These are phyloP conservation scores for Triticum turgidum DNA, from an alignment of 176 grass and related monocot species.

Conservation along the genomic window DNA sequence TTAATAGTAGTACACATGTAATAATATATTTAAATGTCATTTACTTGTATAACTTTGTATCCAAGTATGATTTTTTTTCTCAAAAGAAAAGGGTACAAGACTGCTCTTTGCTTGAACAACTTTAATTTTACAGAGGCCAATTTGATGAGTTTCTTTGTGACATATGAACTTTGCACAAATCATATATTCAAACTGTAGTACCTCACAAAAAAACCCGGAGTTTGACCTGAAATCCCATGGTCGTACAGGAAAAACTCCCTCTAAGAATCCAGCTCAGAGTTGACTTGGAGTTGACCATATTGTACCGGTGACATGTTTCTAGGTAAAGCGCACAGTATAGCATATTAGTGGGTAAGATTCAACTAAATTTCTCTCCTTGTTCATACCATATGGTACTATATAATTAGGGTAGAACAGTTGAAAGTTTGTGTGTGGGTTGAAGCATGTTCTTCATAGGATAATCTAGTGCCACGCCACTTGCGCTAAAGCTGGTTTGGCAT, in stretches of 20 bases:
- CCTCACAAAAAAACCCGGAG: neutral
- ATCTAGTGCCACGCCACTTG: constrained; percentile 40
- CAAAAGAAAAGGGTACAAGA: neutral
- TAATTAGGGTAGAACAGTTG: constrained; percentile 11
- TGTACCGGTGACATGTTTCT: neutral
- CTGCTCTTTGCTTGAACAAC: neutral
- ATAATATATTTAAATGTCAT: neutral
- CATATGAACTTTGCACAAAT: neutral
- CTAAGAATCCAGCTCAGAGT: neutral
- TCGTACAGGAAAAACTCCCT: neutral
- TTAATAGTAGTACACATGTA: neutral
- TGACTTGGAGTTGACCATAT: constrained; percentile 19
- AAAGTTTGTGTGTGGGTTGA: neutral
- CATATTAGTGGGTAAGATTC: neutral
- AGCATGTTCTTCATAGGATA: constrained; percentile 27
- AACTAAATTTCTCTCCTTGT: constrained; percentile 5
- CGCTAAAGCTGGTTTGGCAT: constrained; percentile 40
- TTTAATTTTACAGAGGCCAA: neutral
- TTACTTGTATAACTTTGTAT: neutral
- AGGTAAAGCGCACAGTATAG: neutral
- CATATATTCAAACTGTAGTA: neutral
- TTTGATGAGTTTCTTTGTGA: neutral
- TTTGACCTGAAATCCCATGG: neutral
- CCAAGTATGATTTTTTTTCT: neutral
- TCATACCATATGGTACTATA: constrained; percentile 17